phyloP scores from a whole-genome alignment of 2,329 filamentous ascomycete species.

The Nemania sp. region DNA sequence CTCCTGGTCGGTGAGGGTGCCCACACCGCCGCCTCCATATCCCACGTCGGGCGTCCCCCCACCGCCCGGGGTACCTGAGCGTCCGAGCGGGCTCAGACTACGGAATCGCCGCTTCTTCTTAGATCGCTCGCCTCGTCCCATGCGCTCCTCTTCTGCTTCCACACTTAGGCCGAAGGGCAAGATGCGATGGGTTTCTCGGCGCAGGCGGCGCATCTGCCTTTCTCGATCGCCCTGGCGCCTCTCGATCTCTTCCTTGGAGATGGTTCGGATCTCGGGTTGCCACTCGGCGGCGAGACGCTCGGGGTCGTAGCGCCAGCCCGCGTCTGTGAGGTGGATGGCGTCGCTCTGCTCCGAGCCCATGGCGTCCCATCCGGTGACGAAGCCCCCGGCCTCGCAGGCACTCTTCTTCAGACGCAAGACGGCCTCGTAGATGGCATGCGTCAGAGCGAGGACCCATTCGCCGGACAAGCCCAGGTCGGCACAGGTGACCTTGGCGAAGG shows the following conservation, averaged over 20 bases:
- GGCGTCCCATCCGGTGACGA: slow-evolving; percentile 74
- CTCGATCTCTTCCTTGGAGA: slow-evolving; percentile 96
- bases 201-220: slow-evolving; percentile 81
- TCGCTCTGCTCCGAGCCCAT: slow-evolving; percentile 80
- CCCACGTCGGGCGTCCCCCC: slow-evolving; percentile 82
- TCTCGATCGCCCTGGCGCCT: slow-evolving; percentile 95
- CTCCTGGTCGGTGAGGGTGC: slow-evolving; percentile 75
- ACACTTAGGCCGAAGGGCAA: slow-evolving; percentile 61
- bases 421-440: slow-evolving; percentile 96
- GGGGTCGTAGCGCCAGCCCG: slow-evolving; percentile 94
- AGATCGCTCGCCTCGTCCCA: slow-evolving; percentile 88
- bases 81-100: slow-evolving; percentile 80
- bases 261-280: slow-evolving; percentile 78
- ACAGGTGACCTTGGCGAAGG: slow-evolving; percentile 90
- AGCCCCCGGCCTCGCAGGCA: slow-evolving; percentile 86
- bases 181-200: slow-evolving; percentile 70
- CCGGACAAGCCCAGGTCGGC: slow-evolving; percentile 86
- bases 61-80: slow-evolving; percentile 67
- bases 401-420: slow-evolving; percentile 94
- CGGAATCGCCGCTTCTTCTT: slow-evolving; percentile 95
- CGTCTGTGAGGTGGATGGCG: slow-evolving; percentile 77
- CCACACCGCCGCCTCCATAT: slow-evolving; percentile 69
- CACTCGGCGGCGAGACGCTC: slow-evolving; percentile 84
- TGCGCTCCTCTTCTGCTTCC: slow-evolving; percentile 73
- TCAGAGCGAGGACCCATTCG: slow-evolving; percentile 93